phyloP scores from a whole-genome alignment of 371 early-diverging fungal species.

The Zychaea mexicana region DNA sequence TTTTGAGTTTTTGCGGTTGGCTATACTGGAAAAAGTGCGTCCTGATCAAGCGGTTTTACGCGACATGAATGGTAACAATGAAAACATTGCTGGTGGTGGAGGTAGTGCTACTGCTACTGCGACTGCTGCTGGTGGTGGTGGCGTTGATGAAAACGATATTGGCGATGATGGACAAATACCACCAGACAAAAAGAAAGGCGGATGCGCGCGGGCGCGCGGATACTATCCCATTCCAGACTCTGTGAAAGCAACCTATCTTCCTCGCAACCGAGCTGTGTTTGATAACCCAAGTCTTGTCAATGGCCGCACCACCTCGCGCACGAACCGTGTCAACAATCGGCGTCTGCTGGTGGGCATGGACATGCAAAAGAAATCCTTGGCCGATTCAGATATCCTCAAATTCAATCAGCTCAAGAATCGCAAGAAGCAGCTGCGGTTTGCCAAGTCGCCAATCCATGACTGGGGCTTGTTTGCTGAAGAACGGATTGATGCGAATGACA shows the following conservation, averaged over 20 bases:
- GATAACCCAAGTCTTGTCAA: constrained; percentile 26
- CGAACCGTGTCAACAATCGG: constrained; percentile 66
- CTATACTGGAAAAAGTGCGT: constrained; percentile 41
- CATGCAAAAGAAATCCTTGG: constrained; percentile 43
- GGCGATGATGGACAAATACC: neutral
- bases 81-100: too few species aligned
- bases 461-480: constrained; percentile 97
- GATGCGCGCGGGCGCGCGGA: constrained; percentile 83
- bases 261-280: constrained; percentile 50
- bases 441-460: constrained; percentile 91
- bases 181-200: constrained; percentile 43
- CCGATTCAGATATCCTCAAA: constrained; percentile 73
- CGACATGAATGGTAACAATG: constrained; percentile 14
- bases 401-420: constrained; percentile 91
- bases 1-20: constrained; percentile 51
- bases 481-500: constrained; percentile 86
- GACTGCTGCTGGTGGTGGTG: too few species aligned
- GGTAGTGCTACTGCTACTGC: too few species aligned
- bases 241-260: constrained; percentile 69
- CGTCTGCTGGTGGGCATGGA: constrained; percentile 60
- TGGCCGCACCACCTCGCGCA: constrained; percentile 53
- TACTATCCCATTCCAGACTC: constrained; percentile 67
- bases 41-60: neutral
- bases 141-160: too few species aligned
- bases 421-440: constrained; percentile 87